A percentile compares a stretch with the other conserved stretches of the same genome.
These are phyloP conservation scores for Pestalotiopsis sp. DNA, from an alignment of 2,329 filamentous ascomycete species.

Conservation along the genomic window DNA sequence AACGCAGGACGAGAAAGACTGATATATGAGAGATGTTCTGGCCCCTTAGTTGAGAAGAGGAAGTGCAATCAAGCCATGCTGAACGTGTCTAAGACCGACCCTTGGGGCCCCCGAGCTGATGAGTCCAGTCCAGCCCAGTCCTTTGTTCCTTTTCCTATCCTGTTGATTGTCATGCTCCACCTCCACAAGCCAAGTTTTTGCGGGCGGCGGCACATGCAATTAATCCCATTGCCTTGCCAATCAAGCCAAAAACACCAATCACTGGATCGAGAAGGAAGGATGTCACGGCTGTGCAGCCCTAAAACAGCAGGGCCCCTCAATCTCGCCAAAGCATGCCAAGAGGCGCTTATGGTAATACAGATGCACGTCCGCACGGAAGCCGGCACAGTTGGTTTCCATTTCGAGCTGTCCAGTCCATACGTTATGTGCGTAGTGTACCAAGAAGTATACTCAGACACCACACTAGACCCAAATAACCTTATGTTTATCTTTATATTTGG, in stretches of 20 bases:
- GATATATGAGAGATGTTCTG: neutral
- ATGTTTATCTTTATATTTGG: neutral
- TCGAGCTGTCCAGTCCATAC: neutral
- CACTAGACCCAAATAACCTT: neutral
- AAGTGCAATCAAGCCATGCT: neutral
- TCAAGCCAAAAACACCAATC: neutral
- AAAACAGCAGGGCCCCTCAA: neutral
- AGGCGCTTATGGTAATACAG: neutral
- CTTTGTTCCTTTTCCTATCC: too few relatives aligned
- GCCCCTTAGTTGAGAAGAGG: neutral
- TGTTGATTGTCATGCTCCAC: neutral
- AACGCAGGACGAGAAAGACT: neutral
- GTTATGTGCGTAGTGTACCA: neutral
- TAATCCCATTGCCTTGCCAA: neutral
- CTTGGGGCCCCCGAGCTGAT: neutral
- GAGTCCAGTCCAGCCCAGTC: neutral
- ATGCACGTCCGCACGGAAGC: neutral
- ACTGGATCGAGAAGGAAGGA: neutral
- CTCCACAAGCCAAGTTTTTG: neutral
- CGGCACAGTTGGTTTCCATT: conserved; percentile 3
- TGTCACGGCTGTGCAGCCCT: neutral
- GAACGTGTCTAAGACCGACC: neutral
- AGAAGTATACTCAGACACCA: neutral
- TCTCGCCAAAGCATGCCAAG: conserved; percentile 7
- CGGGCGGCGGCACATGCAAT: neutral